Conservation (phyloP, 208 protist species). For the Acanthamoeba triangularis region DNA sequence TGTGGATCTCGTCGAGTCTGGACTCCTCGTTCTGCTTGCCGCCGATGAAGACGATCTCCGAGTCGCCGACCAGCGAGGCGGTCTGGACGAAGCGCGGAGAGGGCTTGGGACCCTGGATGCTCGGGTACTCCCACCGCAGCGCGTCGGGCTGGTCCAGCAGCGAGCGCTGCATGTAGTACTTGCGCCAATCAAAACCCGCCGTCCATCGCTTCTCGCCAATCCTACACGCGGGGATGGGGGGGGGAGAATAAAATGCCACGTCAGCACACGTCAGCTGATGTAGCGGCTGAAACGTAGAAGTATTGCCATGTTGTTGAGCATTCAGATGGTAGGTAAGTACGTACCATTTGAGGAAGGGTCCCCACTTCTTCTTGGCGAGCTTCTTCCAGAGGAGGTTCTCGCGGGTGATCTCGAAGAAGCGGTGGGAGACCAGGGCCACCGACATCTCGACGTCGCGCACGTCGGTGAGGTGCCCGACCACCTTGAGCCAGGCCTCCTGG, state of each 20-base stretch:
- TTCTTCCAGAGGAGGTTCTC: conserved; percentile 70
- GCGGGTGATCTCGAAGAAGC: conserved; percentile 26
- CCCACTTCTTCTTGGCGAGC: conserved; percentile 43
- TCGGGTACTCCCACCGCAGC: conserved; percentile 44
- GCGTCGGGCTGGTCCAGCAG: not conserved
- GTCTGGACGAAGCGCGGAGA: conserved; percentile 60
- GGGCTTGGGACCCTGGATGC: conserved; percentile 16
- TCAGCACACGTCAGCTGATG: not conserved
- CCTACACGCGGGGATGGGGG: too few relatives aligned
- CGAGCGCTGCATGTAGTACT: conserved; percentile 55
- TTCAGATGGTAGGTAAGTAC: not conserved
- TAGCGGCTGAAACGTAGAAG: not conserved
- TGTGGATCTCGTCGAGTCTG: conserved; percentile 46
- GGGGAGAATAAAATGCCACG: not conserved
- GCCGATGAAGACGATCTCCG: conserved; percentile 62
- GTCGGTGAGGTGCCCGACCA: not conserved
- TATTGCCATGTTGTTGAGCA: not conserved
- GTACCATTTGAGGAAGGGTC: conserved; percentile 47
- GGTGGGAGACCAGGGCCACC: conserved; percentile 17
- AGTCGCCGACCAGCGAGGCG: conserved; percentile 6
- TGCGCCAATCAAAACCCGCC: not conserved
- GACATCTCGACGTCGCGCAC: not conserved
- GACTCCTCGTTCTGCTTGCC: conserved; percentile 62
- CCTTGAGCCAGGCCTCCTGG: conserved; percentile 56
- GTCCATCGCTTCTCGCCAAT: conserved; percentile 27